These are phyloP conservation scores for Geotrichum bryndzae DNA, from an alignment of 1,139 yeast genomes.

Conservation along the genomic window DNA sequence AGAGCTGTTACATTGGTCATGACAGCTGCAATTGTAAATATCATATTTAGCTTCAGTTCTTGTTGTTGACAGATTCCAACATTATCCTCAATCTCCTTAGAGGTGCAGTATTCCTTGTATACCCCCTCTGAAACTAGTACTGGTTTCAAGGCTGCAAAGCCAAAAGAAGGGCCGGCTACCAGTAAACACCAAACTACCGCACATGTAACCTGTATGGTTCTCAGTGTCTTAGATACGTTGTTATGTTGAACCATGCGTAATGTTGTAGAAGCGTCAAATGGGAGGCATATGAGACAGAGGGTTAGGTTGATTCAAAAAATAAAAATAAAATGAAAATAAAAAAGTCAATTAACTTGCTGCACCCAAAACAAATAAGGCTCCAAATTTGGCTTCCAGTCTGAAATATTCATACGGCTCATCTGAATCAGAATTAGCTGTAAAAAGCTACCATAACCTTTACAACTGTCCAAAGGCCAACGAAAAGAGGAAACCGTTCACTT, in stretches of 20 bases:
- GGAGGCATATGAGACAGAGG: not conserved
- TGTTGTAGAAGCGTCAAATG: not conserved
- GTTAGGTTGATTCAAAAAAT: not conserved
- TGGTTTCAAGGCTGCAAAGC: constrained; percentile 90
- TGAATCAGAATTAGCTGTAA: not conserved
- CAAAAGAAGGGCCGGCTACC: constrained; percentile 87
- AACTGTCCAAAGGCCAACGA: not conserved
- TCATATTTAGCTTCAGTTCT: constrained; percentile 69
- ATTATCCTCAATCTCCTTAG: constrained; percentile 23
- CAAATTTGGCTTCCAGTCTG: too few species aligned
- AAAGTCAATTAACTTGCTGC: not conserved
- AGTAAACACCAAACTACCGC: constrained; percentile 80
- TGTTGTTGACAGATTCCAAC: constrained; percentile 53
- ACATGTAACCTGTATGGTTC: constrained; percentile 47
- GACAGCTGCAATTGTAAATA: constrained; percentile 83
- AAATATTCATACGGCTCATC: too few species aligned
- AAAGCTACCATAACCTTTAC: not conserved
- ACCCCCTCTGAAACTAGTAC: constrained; percentile 69
- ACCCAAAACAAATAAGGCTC: not conserved
- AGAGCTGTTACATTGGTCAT: constrained; percentile 76
- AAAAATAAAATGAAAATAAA: not conserved
- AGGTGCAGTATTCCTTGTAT: constrained; percentile 53
- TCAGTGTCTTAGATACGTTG: constrained; percentile 1
- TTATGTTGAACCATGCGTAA: constrained; percentile 10
- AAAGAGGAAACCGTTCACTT: not conserved